A percentile compares a stretch with the other conserved stretches of the same genome.
Evolutionary conservation across 2,329 filamentous ascomycete genomes (phyloP).

Genomic region (Hypoxylon sp.): DNA sequence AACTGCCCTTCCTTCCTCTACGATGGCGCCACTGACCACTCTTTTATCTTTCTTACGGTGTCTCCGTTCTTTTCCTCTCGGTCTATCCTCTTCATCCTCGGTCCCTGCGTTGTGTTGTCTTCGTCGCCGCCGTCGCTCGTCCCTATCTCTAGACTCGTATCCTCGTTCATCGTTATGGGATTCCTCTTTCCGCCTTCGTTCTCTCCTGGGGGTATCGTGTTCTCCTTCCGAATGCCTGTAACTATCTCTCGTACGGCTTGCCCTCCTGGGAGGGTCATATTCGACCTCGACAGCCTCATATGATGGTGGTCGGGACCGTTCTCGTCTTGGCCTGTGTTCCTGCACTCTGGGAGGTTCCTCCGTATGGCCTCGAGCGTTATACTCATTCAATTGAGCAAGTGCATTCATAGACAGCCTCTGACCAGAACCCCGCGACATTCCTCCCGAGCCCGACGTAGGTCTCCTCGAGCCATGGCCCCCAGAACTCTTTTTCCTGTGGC

Average conservation of each 20-base stretch:
- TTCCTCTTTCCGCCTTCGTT: conserved; percentile 34
- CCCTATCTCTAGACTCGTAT: conserved; percentile 39
- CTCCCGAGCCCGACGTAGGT: conserved; percentile 54
- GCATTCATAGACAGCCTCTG: conserved; percentile 65
- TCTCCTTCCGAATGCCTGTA: conserved; percentile 47
- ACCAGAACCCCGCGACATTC: conserved; percentile 48
- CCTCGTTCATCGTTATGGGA: conserved; percentile 39
- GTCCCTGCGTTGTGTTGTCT: conserved; percentile 28
- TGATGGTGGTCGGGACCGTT: conserved; percentile 49
- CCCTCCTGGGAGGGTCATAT: conserved; percentile 41
- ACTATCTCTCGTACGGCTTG: conserved; percentile 41
- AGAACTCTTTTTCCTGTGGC: conserved; percentile 55
- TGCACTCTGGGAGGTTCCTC: conserved; percentile 59
- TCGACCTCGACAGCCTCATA: conserved; percentile 41
- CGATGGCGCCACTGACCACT: conserved; percentile 76
- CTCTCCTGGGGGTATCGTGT: conserved; percentile 39
- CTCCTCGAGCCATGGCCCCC: conserved; percentile 51
- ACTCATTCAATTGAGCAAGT: conserved; percentile 74
- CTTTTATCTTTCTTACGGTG: conserved; percentile 63
- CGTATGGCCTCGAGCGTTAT: conserved; percentile 62
- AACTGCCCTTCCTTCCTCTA: conserved; percentile 73
- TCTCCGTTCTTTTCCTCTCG: conserved; percentile 47
- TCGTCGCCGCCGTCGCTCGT: conserved; percentile 40
- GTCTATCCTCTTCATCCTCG: conserved; percentile 40
- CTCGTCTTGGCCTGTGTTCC: conserved; percentile 56